Evolutionary conservation across 2,329 filamentous ascomycete genomes (phyloP), one percentile per base, ranked within the genome.

Genomic region (Camptophora hylomeconis): DNA sequence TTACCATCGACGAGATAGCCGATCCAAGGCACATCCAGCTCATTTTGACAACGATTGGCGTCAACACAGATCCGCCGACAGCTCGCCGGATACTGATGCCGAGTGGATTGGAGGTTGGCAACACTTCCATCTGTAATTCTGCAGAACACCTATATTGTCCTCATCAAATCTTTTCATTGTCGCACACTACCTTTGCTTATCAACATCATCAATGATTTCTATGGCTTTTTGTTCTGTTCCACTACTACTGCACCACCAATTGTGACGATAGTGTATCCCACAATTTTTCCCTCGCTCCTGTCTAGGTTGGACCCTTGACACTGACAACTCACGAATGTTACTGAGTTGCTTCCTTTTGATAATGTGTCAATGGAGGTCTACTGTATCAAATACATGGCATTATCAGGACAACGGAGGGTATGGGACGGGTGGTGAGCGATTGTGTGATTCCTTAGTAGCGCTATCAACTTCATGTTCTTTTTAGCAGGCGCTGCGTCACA

Each of bases 101-200:
- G 84, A 92, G 72, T 92, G 87, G 77, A 82, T 93, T 74, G 84
- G 84, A 65, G 82, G 80, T 61, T 92, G 81, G 74, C 75, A 80
- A 56, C 74, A 75, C 52, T 63, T 71, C 54, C 68, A 72, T 55
- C 65, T 72, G 55, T 72, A 69, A 64, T 60, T 36, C 37, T 30
- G 40, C 38, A 36, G 34, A 40, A 35, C 39, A 41, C 31, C 22
- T 19, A 29, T 7, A 26, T 35, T 33, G 18, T 32, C 33, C 31
- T 30, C 30, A 32, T 34, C 35, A 34, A 31, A 36, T 42, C 33
- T 38, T 33, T 34, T 32, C 37, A 34, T 26, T 32, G n/a, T n/a
- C n/a, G n/a, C 14, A 14, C 20, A 31, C 25, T 14, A 27, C 13
- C 5, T 37, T 30, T 20, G 19, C 35, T 34, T 32, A 30, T 38